Evolutionary conservation across 345 rosid genomes (phyloP), one percentile per base, ranked within the genome.

Genomic region (Eucalyptus cloeziana): DNA sequence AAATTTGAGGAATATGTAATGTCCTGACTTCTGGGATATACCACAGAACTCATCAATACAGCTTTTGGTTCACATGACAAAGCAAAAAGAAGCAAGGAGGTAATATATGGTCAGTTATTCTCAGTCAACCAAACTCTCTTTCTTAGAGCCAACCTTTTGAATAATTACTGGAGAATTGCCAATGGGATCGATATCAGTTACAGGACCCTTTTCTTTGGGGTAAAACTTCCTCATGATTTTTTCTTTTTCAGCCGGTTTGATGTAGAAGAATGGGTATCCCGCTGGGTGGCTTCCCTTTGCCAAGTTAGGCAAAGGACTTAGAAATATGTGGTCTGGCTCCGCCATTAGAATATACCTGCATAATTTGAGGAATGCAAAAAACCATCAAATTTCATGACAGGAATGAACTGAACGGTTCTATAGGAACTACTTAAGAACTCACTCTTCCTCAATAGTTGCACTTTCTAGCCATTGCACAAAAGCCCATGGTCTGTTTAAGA

Each of bases 121-220:
- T 44, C 85, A 76, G 85, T 76, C 47, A 52, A 50, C 43, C n/a
- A 86, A 5, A 10, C 19, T 10, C 58, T 56, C 19, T 86, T 86
- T 47, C 43, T 62, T 58, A 33, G 85, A 87, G 88, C 81, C 51
- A 88, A 96, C 98, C 98, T 94, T 96, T 87, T 89, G 92, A 49
- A 96, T 94, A 86, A 96, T 96, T 56, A 95, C 96, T 8, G 98
- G 98, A 90, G 98, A 96, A 91, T 96, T 96, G 43, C 98, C 97
- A 88, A 95, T 95, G 81, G 98, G 96, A 92, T 96, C 98, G 45
- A 95, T 88, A 37, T 93, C 80, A 8, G 94, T 92, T 60, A 95
- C 92, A 49, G 96, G 97, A 90, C 98, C 98, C 92, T 92, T 93
- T 87, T 94, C 95, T 91, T 91, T 58, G 2, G 97, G 98, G 92